Conservation (phyloP, 305 asterid genomes). For the Fraxinus nigra region DNA sequence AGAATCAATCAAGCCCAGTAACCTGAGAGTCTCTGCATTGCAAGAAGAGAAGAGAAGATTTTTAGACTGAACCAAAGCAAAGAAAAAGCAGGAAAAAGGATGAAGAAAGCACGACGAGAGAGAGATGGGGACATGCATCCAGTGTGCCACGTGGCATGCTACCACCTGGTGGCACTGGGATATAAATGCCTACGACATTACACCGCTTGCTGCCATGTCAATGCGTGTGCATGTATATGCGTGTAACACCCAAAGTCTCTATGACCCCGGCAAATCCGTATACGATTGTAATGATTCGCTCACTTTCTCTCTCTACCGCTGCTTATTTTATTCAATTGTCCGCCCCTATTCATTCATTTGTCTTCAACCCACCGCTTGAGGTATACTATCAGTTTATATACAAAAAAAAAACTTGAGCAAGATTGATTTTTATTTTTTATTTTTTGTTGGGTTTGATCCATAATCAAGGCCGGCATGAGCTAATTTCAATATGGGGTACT, state of each 20-base stretch:
- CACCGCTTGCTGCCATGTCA: slow-evolving; percentile 39
- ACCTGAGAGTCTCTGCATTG: background rate
- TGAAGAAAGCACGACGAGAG: slow-evolving; percentile 27
- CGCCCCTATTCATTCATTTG: slow-evolving; percentile 39
- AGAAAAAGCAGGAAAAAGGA: slow-evolving; percentile 9
- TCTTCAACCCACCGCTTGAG: slow-evolving; percentile 33
- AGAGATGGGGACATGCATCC: slow-evolving; percentile 53
- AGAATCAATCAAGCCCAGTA: background rate
- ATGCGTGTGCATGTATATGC: slow-evolving; percentile 46
- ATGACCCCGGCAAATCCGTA: slow-evolving; percentile 73
- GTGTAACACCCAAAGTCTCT: slow-evolving; percentile 43
- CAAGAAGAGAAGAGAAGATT: slow-evolving; percentile 19
- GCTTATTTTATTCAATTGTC: slow-evolving; percentile 46
- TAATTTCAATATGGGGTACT: slow-evolving; percentile 34
- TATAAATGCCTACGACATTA: slow-evolving; percentile 55
- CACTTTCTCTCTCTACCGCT: slow-evolving; percentile 34
- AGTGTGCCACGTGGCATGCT: slow-evolving; percentile 57
- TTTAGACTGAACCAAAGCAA: slow-evolving; percentile 13
- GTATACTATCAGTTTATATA: slow-evolving; percentile 25
- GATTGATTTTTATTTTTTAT: slow-evolving; percentile 24
- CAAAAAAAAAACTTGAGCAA: slow-evolving; percentile 8
- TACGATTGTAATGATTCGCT: slow-evolving; percentile 30
- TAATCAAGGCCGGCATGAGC: slow-evolving; percentile 42
- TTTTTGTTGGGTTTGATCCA: slow-evolving; percentile 35
- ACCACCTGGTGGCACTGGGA: slow-evolving; percentile 53